phyloP scores from a whole-genome alignment of 225 moss, liverwort and hornwort species.

The Asterella californica region DNA sequence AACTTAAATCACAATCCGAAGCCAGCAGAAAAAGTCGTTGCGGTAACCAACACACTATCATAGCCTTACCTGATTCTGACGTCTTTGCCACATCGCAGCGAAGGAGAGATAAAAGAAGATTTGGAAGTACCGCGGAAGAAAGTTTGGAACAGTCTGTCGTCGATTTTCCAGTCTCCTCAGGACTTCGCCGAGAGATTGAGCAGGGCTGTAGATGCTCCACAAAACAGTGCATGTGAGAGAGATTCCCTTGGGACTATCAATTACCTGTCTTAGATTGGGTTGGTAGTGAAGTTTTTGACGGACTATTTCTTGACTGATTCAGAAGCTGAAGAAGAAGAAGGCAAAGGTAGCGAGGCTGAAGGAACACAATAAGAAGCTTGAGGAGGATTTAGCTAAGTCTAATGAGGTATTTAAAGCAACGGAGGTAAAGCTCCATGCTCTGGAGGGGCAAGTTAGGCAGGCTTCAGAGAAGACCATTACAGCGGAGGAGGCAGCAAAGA shows the following conservation, averaged over 20 bases:
- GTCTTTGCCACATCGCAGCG: neutral
- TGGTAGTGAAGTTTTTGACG: no score
- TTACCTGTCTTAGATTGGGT: no score
- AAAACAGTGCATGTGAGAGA: neutral
- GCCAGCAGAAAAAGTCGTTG: neutral
- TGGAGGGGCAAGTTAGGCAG: slow-evolving; percentile 27
- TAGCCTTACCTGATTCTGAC: slow-evolving; percentile 3
- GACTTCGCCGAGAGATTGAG: slow-evolving; percentile 20
- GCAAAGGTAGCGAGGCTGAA: no score
- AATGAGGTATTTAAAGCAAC: no score
- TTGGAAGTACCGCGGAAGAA: slow-evolving; percentile 16
- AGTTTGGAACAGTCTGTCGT: slow-evolving; percentile 2
- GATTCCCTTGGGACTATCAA: neutral
- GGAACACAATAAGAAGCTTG: no score
- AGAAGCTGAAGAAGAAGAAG: slow-evolving; percentile 24
- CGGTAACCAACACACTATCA: neutral
- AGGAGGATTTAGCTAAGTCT: no score
- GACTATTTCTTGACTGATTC: neutral
- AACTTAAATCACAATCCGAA: no score
- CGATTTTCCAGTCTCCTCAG: neutral
- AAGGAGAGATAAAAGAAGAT: slow-evolving; percentile 5
- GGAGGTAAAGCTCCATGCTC: slow-evolving; percentile 16
- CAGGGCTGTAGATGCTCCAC: neutral
- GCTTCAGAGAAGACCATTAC: slow-evolving; percentile 9
- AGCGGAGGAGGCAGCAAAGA: no score